Evolutionary conservation across 2,329 filamentous ascomycete species (phyloP), one percentile per base, ranked within the genome.

Genomic region (Pyricularia sp.): DNA sequence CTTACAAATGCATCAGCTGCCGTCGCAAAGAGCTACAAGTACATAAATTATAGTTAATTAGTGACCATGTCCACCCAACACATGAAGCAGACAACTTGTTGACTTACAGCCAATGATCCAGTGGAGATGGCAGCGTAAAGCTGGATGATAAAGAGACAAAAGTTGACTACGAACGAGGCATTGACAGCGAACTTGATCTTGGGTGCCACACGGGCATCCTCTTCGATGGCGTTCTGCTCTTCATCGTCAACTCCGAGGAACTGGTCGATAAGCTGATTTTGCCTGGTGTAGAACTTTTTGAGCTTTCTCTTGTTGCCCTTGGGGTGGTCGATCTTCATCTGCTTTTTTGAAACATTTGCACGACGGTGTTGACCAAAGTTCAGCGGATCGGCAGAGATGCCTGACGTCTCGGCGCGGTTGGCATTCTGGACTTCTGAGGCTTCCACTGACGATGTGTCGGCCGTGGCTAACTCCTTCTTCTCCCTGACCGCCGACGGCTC

Each of bases 1-100:
- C 81, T 74, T 72, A 83, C 81, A 76, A 88, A 88, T 5, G 87
- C 87, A 78, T 90, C 87, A 64, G 88, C 86, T 30, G 88, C 84
- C n/a, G 87, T 89, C 20, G 87, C 87, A 71, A 90, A 88, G 25
- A 90, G 81, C 77, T 79, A 72, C 9, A 58, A 17, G 23, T 23
- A 20, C 1, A 20, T 14, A 33, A 25, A n/a, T 25, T 59, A 31
- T 42, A 69, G 59, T 28, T 6, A 30, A 17, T 31, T 50, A n/a
- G 71, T 74, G 70, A 75, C 69, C 63, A 70, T 71, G 70, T 64
- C 26, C 25, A 30, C 23, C 4, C 17, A 63, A 63, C 4, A 5
- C 64, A 11, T 14, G 20, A 28, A 36, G 30, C 4, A 65, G 31
- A 2, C 30, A 42, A 36, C 5, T 7, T 23, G 11, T 42, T 12